Base-by-base conservation (phyloP, 176 grass and related monocot genomes). In the Lolium rigidum region DNA sequence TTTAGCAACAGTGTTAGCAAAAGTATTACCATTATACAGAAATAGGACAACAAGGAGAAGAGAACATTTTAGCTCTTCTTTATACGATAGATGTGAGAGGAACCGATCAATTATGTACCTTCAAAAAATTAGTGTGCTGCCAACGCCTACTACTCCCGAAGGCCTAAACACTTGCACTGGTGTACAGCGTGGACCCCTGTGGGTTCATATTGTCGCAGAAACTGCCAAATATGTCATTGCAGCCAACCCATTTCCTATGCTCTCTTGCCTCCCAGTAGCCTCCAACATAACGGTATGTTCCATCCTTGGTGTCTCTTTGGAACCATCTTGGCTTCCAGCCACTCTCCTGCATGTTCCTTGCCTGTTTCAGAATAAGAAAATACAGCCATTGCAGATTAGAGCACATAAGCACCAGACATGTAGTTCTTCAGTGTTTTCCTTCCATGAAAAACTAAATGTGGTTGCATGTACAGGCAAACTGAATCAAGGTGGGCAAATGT, bases 291-390 rank as follows among this genome's bases (percentile, higher is more conserved):
- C 63, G 81, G 56, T 88, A 97, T 17, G 89, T 90, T 61, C 77
- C 87, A 24, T 82, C 74, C 76, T 92, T 72, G 0, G 47, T 86
- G 65, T 87, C 92, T 86, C 71, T 97, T 78, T 71, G 57, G 77
- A 97, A 97, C 94, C 94, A 97, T 88, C 79, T 94, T 59, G 94
- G 94, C 67, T 92, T 89, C 94, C 94, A 97, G 16, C 94, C 94
- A 88, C 82, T 94, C 79, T 97, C 94, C 89, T 97, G 94, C 86
- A 93, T 90, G 63, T 88, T 97, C 84, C 91, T 97, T 74, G 94
- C 90, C 94, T 97, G 87, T 83, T 75, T 26, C 7, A 86, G 10
- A 88, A 2, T 7, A 74, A 77, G 4, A 67, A 54, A 47, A 87
- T 67, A 74, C 11, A 4, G 9, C 4, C 11, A 57, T 20, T 7